phyloP scores from a whole-genome alignment of 2,329 filamentous ascomycete species.

The Colletotrichum sp. region DNA sequence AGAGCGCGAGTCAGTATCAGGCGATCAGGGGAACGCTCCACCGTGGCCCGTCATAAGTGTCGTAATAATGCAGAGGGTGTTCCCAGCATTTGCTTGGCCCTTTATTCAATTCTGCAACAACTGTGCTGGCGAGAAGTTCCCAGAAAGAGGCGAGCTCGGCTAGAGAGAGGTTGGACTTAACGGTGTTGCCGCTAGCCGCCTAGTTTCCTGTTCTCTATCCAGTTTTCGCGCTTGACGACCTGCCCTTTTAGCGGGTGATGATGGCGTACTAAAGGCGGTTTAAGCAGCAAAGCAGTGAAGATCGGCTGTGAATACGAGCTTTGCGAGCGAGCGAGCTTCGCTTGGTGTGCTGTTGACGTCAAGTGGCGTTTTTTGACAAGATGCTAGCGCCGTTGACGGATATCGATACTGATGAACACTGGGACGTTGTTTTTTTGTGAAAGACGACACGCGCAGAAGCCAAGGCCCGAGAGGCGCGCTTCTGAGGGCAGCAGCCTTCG shows the following conservation, averaged over 20 bases:
- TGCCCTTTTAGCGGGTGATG: background rate
- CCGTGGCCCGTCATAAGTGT: conserved; percentile 9
- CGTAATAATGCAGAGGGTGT: conserved; percentile 6
- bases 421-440: background rate
- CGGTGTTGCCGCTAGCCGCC: conserved; percentile 4
- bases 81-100: background rate
- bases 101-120: background rate
- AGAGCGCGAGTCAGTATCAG: conserved; percentile 9
- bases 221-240: background rate
- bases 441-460: background rate
- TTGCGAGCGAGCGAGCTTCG: background rate
- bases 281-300: background rate
- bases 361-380: background rate
- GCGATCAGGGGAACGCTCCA: conserved; percentile 12
- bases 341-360: background rate
- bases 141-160: background rate
- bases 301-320: background rate
- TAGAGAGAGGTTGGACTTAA: background rate
- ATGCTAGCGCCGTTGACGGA: background rate
- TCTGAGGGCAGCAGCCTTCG: background rate
- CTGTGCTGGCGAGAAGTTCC: too few species aligned
- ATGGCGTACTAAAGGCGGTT: background rate
- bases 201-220: background rate
- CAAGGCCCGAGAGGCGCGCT: background rate
- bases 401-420: background rate